These are phyloP conservation scores for Casuarina cunninghamiana DNA, from an alignment of 306 rosid species.

Conservation along the genomic window DNA sequence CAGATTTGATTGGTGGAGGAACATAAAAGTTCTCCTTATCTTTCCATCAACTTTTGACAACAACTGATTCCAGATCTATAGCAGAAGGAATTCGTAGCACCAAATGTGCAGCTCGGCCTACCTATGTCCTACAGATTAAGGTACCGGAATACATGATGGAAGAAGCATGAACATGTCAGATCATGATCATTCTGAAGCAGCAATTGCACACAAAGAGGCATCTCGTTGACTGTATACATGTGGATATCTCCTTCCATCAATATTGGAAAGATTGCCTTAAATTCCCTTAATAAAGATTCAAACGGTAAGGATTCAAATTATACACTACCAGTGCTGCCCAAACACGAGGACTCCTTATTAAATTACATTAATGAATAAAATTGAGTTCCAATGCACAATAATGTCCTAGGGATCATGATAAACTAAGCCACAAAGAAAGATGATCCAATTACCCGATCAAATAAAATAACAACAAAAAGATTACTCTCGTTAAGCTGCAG, in stretches of 20 bases:
- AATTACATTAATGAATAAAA: neutral
- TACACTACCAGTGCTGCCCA: neutral
- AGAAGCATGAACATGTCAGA: no score
- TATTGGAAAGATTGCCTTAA: no score
- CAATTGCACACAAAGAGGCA: neutral
- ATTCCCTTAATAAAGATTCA: no score
- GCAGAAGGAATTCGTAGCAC: no score
- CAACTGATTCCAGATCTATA: no score
- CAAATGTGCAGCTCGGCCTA: no score
- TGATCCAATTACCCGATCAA: neutral
- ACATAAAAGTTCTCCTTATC: no score
- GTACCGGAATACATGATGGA: no score
- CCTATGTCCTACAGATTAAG: no score
- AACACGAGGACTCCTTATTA: neutral
- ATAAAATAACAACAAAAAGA: neutral
- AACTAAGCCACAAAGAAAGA: neutral
- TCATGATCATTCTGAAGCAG: neutral
- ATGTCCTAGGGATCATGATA: neutral
- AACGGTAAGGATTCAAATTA: neutral
- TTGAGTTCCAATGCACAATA: neutral
- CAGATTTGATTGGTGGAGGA: neutral
- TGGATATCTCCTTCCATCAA: neutral
- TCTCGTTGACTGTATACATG: neutral
- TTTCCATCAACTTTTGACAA: no score
- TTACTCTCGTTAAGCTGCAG: conserved; percentile 16